Evolutionary conservation across 257 asterid species (phyloP), one percentile per base, ranked within the genome.

Genomic region (Nicotiana tabacum): DNA sequence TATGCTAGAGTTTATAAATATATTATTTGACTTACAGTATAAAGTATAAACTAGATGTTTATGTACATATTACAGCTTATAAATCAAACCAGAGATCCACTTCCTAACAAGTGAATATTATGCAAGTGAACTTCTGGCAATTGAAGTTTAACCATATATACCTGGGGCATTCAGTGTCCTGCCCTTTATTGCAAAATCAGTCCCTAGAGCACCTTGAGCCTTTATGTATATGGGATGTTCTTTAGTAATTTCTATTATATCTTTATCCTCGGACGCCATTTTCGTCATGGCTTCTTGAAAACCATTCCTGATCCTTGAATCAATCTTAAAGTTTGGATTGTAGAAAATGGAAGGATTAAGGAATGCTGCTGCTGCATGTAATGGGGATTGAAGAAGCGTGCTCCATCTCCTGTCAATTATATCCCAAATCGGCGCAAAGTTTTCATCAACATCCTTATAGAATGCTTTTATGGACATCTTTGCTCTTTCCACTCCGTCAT

Each of bases 251-350:
- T 87, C 92, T 16, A 84, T 76, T 84, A 77, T 89, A 58, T 89
- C 92, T 30, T 69, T 82, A 37, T 87, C 90, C 77, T 84, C 89
- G 35, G 16, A 61, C 58, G 87, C 83, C 88, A 85, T 68, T 80
- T 77, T 89, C 77, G 79, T 77, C 92, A 89, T 87, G 64, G 90
- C 88, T 70, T 89, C 89, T 89, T 87, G 92, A 84, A 89, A 89
- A 64, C 88, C 89, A 70, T 87, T 89, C 82, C 90, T 84, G 76
- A 89, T 81, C 84, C 84, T 85, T 30, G 88, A 68, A 77, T 89
- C 90, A 68, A 78, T 77, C 85, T 84, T 85, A 70, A 84, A 85
- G 82, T 76, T 81, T 53, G 6, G 77, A 77, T 86, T 80, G 86
- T 85, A 86, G 83, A 89, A 86, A 58, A 87, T 61, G 35, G 92